Evolutionary conservation across 1,284 basidiomycete genomes (phyloP).

Genomic region (Ganoderma boninense): DNA sequence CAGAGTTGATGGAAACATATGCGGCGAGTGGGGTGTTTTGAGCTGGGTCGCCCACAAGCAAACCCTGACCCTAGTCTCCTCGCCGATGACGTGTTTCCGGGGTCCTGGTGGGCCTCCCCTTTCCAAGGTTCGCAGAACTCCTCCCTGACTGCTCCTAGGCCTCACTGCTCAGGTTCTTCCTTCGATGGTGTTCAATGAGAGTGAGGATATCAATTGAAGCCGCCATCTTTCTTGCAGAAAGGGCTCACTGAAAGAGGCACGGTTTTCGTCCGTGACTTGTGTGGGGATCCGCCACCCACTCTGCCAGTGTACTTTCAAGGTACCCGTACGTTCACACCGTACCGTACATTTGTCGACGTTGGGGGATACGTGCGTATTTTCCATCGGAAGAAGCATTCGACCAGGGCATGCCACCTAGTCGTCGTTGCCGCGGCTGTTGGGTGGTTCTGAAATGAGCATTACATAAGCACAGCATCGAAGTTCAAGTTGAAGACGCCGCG

Average conservation of each 20-base stretch:
- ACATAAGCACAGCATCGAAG: neutral
- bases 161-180: neutral
- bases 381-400: neutral
- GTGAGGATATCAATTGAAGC: neutral
- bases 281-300: too few relatives aligned
- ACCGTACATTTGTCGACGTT: neutral
- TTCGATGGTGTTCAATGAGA: neutral
- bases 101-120: neutral
- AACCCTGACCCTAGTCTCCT: constrained; percentile 5
- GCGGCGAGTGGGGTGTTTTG: neutral
- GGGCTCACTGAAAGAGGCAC: neutral
- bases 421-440: neutral
- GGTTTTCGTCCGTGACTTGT: too few relatives aligned
- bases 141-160: neutral
- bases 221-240: neutral
- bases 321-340: too few relatives aligned
- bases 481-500: neutral
- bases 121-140: neutral
- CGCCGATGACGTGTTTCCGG: neutral
- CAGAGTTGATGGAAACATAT: neutral
- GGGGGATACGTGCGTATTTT: neutral
- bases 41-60: neutral
- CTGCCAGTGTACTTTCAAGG: too few relatives aligned
- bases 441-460: neutral
- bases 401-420: neutral